Percentiles rank a stretch among this genome's conserved stretches.
phyloP scores from a whole-genome alignment of 768 basidiomycete species.

The Rhodosporidiobolus odoratus region DNA sequence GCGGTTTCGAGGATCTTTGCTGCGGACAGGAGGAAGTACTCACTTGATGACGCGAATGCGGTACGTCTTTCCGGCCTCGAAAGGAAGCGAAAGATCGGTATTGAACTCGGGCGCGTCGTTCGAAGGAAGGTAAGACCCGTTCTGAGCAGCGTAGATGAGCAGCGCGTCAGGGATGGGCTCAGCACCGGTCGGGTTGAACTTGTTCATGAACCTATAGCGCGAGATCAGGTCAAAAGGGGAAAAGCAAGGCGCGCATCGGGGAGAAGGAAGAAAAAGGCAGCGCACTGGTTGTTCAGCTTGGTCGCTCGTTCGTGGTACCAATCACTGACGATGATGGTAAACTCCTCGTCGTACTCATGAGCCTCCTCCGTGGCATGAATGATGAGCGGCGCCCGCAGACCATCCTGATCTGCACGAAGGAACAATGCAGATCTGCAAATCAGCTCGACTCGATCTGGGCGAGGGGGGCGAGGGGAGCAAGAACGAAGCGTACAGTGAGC shows the following conservation, averaged over 20 bases:
- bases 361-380: slow-evolving; percentile 57
- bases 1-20: neutral
- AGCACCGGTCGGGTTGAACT: slow-evolving; percentile 57
- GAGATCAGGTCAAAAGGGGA: neutral
- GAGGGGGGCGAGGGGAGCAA: too few relatives aligned
- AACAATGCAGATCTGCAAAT: neutral
- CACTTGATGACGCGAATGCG: slow-evolving; percentile 75
- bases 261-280: slow-evolving; percentile 50
- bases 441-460: neutral
- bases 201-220: slow-evolving; percentile 22
- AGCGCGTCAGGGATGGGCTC: slow-evolving; percentile 49
- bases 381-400: slow-evolving; percentile 77
- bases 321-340: slow-evolving; percentile 75
- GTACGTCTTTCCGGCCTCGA: slow-evolving; percentile 83
- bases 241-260: too few relatives aligned
- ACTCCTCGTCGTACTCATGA: slow-evolving; percentile 76
- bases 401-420: slow-evolving; percentile 66
- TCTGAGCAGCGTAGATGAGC: slow-evolving; percentile 71
- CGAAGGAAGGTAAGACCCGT: slow-evolving; percentile 59
- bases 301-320: slow-evolving; percentile 84
- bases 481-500: neutral
- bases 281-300: slow-evolving; percentile 53
- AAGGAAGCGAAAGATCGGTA: slow-evolving; percentile 76
- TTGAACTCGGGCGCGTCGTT: slow-evolving; percentile 52
- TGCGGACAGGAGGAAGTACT: slow-evolving; percentile 48